Base-by-base conservation (phyloP, 352 stramenopile genomes). In the Phytophthora hibernalis region DNA sequence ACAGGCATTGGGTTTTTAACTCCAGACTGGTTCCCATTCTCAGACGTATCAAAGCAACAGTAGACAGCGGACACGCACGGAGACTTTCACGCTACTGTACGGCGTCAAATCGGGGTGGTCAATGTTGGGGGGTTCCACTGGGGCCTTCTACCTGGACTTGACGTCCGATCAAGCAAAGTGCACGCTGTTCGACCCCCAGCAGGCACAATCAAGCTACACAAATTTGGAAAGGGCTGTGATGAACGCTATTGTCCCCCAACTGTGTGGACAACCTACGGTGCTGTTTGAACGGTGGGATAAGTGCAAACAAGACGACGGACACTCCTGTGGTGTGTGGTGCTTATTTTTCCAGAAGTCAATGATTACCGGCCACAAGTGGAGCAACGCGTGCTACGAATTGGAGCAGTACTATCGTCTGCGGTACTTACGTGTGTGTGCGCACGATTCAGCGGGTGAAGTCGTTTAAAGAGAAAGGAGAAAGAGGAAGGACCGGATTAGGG, bases 291-390 rank as follows among this genome's bases (percentile, higher is more conserved):
- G 38, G 3, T 66, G 49, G 40, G 13, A 4, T 4, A 22, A 48
- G 1, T 54, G 38, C 16, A 66, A 53, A 12, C 49, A 60, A 33
- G n/a, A 54, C 0, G 38, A 59, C 22, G 48, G 38, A 8, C 58
- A 60, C 12, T 66, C 48, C 5, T 66, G 58, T 33, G 40, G 58
- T 2, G 50, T 66, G 20, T 66, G 58, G 49, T 28, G n/a, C 20
- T 16, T 59, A 10, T 52, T 54, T 28, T 65, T 65, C 37, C 47
- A 59, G n/a, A 48, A 65, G 15, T 58, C 58, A 15, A 65, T 59
- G 48, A 21, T 65, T 21, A 40, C 16, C 15, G 18, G 10, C 10
- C 58, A 58, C 59, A 31, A 48, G 40, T 60, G 42, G 59, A 54
- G 21, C 20, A 13, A 66, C 10, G 16, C 45, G 1, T 66, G 40